Percentiles rank a stretch among this genome's conserved stretches.
phyloP scores from a whole-genome alignment of 441 rosid genomes.

The Pelargonium citronellum region DNA sequence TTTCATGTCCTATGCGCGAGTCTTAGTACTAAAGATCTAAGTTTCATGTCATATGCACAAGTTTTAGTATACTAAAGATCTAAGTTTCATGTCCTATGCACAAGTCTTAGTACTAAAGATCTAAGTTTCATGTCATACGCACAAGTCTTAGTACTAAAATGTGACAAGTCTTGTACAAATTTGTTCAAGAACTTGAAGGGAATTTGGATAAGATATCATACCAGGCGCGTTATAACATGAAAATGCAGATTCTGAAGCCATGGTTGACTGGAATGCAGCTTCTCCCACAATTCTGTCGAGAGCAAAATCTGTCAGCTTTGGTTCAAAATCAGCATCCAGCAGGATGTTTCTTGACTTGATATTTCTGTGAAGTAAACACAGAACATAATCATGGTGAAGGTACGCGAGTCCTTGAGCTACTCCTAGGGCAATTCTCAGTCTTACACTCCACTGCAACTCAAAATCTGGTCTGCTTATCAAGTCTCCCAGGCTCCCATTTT shows the following conservation, averaged over 20 bases:
- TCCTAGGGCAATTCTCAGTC: slow-evolving; percentile 53
- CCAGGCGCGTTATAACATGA: slow-evolving; percentile 84
- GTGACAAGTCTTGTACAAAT: too few species aligned
- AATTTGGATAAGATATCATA: slow-evolving; percentile 17
- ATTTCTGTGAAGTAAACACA: slow-evolving; percentile 56
- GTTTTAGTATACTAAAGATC: too few species aligned
- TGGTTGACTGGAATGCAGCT: slow-evolving; percentile 54
- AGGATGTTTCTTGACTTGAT: slow-evolving; percentile 52
- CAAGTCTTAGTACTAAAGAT: neutral
- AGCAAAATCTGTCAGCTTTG: slow-evolving; percentile 58
- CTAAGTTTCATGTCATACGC: neutral
- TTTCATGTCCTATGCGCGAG: too few species aligned
- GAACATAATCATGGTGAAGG: slow-evolving; percentile 52
- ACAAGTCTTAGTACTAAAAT: too few species aligned
- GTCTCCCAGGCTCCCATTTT: slow-evolving; percentile 57
- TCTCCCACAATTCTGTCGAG: slow-evolving; percentile 74
- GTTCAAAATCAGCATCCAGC: slow-evolving; percentile 44
- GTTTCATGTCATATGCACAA: neutral
- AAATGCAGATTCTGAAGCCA: slow-evolving; percentile 43
- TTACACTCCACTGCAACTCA: slow-evolving; percentile 46
- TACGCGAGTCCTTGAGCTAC: slow-evolving; percentile 57
- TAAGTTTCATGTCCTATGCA: too few species aligned
- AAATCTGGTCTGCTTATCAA: slow-evolving; percentile 33
- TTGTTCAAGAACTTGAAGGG: neutral
- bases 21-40: neutral